Conservation (phyloP, 441 rosid genomes). For the Bocquillonia castaneifolia region DNA sequence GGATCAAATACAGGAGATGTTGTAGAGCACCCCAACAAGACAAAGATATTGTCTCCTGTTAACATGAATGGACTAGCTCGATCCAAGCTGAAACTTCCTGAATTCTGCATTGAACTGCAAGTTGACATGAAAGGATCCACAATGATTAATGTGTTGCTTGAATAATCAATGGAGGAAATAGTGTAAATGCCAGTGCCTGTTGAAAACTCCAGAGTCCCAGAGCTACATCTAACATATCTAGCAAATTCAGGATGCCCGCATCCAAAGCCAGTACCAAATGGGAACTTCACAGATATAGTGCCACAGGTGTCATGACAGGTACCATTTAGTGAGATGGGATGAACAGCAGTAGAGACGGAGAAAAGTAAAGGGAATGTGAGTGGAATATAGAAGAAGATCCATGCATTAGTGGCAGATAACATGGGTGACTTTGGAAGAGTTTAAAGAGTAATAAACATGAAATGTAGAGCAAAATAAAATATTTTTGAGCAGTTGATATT, state of each 20-base stretch:
- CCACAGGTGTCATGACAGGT: slow-evolving; percentile 48
- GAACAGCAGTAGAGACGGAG: slow-evolving; percentile 24
- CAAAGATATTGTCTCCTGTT: slow-evolving; percentile 44
- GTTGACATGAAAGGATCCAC: slow-evolving; percentile 62
- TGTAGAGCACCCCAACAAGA: slow-evolving; percentile 59
- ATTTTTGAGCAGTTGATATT: slow-evolving; percentile 1
- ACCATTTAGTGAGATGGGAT: slow-evolving; percentile 29
- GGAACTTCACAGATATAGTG: slow-evolving; percentile 40
- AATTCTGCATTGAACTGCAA: slow-evolving; percentile 60
- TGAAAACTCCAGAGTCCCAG: slow-evolving; percentile 45
- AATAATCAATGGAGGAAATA: slow-evolving; percentile 47
- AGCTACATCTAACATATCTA: slow-evolving; percentile 47
- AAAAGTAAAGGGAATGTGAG: slow-evolving; percentile 23
- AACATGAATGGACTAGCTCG: slow-evolving; percentile 48
- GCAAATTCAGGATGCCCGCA: slow-evolving; percentile 61
- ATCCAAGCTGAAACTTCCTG: slow-evolving; percentile 60
- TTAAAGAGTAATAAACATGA: neutral
- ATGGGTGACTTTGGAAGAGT: slow-evolving; percentile 26
- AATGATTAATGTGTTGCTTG: slow-evolving; percentile 35
- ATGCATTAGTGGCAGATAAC: slow-evolving; percentile 28
- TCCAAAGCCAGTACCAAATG: slow-evolving; percentile 53
- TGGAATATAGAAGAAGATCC: slow-evolving; percentile 25
- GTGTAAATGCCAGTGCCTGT: slow-evolving; percentile 49
- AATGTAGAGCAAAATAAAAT: slow-evolving; percentile 6
- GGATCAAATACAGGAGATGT: slow-evolving; percentile 62